Conservation (phyloP, 805 yeast species). For the Zygosaccharomyces rouxii region DNA sequence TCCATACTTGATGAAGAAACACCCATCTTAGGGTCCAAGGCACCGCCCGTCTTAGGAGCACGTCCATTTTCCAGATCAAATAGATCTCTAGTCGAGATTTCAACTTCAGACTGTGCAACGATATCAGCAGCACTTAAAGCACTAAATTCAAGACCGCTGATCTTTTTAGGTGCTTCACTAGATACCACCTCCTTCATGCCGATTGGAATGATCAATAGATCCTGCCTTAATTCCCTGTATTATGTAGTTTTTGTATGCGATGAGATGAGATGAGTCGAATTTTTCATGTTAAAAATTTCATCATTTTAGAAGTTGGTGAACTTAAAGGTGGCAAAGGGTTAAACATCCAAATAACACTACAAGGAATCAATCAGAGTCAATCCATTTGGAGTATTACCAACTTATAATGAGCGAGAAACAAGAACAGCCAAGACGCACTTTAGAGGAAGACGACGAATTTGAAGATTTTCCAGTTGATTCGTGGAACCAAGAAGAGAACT, state of each 20-base stretch:
- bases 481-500: constrained; percentile 62
- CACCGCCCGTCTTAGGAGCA: constrained; percentile 77
- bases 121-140: constrained; percentile 91
- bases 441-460: constrained; percentile 95
- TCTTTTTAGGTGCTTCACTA: constrained; percentile 85
- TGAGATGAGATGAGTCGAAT: constrained; percentile 14
- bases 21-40: constrained; percentile 92
- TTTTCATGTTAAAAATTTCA: constrained; percentile 4
- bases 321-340: constrained; percentile 10
- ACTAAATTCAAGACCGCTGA: constrained; percentile 85
- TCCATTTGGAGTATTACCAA: not conserved
- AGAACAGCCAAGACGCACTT: constrained; percentile 36
- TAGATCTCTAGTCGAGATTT: constrained; percentile 83
- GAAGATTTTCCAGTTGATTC: constrained; percentile 94
- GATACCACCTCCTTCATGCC: constrained; percentile 41
- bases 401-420: constrained; percentile 2
- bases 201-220: not conserved
- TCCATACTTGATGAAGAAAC: constrained; percentile 80
- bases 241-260: constrained; percentile 5
- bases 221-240: not conserved
- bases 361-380: not conserved
- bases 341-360: not conserved
- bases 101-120: constrained; percentile 90
- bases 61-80: constrained; percentile 89
- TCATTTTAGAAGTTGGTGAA: not conserved